Conservation (phyloP, 805 yeast genomes). For the Dipodascus geniculatus region DNA sequence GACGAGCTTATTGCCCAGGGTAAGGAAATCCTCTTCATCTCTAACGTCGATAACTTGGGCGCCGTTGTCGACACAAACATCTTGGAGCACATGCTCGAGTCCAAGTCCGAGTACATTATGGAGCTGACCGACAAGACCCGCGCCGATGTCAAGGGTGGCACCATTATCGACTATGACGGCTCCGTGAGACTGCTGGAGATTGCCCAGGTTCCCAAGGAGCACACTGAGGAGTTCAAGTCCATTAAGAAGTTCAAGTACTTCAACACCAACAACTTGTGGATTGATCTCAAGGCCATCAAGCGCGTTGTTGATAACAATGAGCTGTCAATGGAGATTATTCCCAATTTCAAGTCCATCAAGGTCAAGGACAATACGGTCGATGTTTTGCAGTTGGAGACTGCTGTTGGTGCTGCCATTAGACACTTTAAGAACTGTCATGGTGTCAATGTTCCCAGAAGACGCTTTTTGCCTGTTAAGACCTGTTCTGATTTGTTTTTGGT, state of each 20-base stretch:
- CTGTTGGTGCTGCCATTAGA: slow-evolving; percentile 98
- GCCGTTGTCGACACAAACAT: slow-evolving; percentile 93
- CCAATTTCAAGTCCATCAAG: slow-evolving; percentile 77
- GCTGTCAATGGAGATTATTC: slow-evolving; percentile 86
- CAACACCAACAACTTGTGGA: slow-evolving; percentile 98
- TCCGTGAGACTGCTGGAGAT: slow-evolving; percentile 89
- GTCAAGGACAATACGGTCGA: slow-evolving; percentile 67
- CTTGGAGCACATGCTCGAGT: slow-evolving; percentile 82
- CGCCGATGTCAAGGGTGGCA: slow-evolving; percentile 99
- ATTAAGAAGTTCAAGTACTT: slow-evolving; percentile 96
- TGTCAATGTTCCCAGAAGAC: slow-evolving; percentile 94
- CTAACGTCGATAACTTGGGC: slow-evolving; percentile 97
- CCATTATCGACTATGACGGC: slow-evolving; percentile 91
- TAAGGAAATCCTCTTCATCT: slow-evolving; percentile 87
- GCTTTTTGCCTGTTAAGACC: slow-evolving; percentile 97
- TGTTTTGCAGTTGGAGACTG: slow-evolving; percentile 94
- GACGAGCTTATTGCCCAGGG: slow-evolving; percentile 85
- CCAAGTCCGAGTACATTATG: slow-evolving; percentile 92
- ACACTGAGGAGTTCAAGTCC: slow-evolving; percentile 93
- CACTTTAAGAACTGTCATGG: slow-evolving; percentile 93
- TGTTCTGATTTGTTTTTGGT: slow-evolving; percentile 90
- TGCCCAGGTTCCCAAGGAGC: slow-evolving; percentile 98
- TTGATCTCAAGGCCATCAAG: slow-evolving; percentile 87
- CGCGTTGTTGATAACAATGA: slow-evolving; percentile 76
- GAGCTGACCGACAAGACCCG: slow-evolving; percentile 97